A percentile compares a stretch with the other conserved stretches of the same genome.
phyloP scores from a whole-genome alignment of 257 asterid species.

The Nicotiana benthamiana region DNA sequence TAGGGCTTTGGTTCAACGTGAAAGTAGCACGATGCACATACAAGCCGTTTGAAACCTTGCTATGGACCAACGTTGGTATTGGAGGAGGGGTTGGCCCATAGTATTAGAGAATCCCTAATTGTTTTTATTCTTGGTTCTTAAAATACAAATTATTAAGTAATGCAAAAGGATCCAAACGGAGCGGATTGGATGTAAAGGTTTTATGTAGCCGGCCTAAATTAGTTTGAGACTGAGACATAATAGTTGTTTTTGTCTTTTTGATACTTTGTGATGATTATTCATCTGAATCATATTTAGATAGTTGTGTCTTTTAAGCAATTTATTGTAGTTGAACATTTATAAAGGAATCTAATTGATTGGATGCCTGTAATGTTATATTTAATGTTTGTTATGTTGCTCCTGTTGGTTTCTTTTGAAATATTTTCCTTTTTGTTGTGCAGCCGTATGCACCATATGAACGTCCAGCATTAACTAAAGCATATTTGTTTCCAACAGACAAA shows the following conservation, averaged over 20 bases:
- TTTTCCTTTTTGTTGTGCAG: conserved; percentile 32
- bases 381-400: neutral
- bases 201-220: neutral
- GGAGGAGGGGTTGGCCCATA: no score
- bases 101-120: no score
- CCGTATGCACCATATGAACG: conserved; percentile 91
- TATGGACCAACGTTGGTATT: no score
- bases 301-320: neutral
- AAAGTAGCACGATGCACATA: no score
- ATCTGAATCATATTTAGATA: neutral
- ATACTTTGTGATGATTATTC: neutral
- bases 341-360: neutral
- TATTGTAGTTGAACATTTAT: neutral
- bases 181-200: neutral
- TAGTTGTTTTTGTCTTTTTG: neutral
- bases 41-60: no score
- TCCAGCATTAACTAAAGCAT: conserved; percentile 90
- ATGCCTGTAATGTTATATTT: neutral
- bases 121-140: no score
- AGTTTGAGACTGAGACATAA: neutral
- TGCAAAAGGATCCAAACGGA: neutral
- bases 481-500: conserved; percentile 77
- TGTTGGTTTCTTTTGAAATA: neutral
- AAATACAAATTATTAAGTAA: neutral
- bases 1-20: no score